A percentile compares a stretch with the other conserved stretches of the same genome.
These are phyloP conservation scores for Kregervanrija delftensis DNA, from an alignment of 805 yeast genomes.

Conservation along the genomic window DNA sequence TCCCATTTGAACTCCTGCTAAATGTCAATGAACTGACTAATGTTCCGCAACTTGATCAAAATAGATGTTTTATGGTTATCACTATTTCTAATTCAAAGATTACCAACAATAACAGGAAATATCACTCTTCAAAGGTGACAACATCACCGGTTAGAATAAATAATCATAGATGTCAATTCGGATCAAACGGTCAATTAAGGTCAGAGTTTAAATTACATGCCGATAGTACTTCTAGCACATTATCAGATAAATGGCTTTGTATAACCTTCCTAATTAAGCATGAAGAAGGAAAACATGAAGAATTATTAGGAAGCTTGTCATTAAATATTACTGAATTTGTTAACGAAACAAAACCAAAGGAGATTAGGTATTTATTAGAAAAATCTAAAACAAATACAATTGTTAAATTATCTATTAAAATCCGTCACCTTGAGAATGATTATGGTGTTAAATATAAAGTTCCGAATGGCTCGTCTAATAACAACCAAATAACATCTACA, in stretches of 20 bases:
- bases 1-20: constrained; percentile 49
- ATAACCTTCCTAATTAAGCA: constrained; percentile 32
- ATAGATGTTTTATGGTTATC: constrained; percentile 47
- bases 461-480: not conserved
- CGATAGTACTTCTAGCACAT: constrained; percentile 22
- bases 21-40: constrained; percentile 68
- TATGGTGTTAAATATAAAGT: not conserved
- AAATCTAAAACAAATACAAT: constrained; percentile 81
- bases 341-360: constrained; percentile 41
- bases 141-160: constrained; percentile 30
- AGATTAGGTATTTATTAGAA: constrained; percentile 62
- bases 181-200: constrained; percentile 17
- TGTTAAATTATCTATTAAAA: constrained; percentile 47
- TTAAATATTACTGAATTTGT: constrained; percentile 71
- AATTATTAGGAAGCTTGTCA: constrained; percentile 57
- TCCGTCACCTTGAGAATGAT: constrained; percentile 12
- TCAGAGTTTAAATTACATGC: constrained; percentile 33
- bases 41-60: constrained; percentile 72
- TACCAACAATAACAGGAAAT: constrained; percentile 12
- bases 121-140: constrained; percentile 16
- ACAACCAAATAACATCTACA: not conserved
- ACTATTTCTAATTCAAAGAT: constrained; percentile 15
- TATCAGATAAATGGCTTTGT: constrained; percentile 36
- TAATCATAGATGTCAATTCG: constrained; percentile 49
- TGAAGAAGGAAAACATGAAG: constrained; percentile 28